Conservation (phyloP, 148 eudicot species). For the Fagopyrum tataricum region DNA sequence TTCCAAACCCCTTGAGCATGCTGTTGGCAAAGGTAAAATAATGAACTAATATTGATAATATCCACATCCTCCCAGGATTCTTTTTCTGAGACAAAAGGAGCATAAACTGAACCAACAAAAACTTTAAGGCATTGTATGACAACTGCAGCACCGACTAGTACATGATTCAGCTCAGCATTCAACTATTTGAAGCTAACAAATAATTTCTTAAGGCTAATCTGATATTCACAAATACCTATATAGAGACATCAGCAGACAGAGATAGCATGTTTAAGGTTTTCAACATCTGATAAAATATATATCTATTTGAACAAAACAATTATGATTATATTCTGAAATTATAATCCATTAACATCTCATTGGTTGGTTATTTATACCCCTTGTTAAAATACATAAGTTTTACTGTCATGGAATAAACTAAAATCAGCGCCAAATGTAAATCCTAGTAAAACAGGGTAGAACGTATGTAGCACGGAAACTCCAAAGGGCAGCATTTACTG, state of each 20-base stretch:
- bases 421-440: neutral
- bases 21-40: neutral
- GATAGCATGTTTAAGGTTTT: neutral
- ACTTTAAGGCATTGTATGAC: too few relatives aligned
- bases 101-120: neutral
- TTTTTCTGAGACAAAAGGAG: neutral
- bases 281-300: neutral
- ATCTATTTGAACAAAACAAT: neutral
- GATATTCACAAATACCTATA: neutral
- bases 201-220: neutral
- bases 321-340: neutral
- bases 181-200: neutral
- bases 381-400: neutral
- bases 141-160: too few relatives aligned
- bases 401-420: neutral
- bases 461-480: too few relatives aligned
- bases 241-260: neutral
- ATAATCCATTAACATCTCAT: neutral
- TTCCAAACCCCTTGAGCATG: neutral
- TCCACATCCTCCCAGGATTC: neutral
- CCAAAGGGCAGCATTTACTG: too few relatives aligned
- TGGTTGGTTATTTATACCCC: neutral
- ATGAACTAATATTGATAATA: neutral
- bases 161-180: neutral
- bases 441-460: neutral